phyloP scores from a whole-genome alignment of 2,329 filamentous ascomycete species.

The Neofusicoccum umdonicola region DNA sequence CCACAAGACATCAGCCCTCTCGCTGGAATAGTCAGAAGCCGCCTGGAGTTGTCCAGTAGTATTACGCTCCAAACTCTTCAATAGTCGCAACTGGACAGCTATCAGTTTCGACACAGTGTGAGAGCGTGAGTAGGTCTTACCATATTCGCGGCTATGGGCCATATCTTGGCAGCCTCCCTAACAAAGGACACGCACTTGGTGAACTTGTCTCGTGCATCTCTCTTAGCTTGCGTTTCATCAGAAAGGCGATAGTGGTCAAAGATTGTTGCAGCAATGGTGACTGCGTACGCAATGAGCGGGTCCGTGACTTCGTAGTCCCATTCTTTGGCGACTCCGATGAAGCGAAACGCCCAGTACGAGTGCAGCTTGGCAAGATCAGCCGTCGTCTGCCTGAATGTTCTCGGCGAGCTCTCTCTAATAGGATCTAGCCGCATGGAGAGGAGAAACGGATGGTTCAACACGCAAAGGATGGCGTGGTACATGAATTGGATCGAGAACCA shows the following conservation, averaged over 20 bases:
- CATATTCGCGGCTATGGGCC: conserved; percentile 47
- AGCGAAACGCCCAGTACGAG: conserved; percentile 54
- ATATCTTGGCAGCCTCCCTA: conserved; percentile 35
- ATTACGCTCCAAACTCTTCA: not conserved
- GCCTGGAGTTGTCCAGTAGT: not conserved
- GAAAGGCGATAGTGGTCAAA: conserved; percentile 55
- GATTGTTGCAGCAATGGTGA: conserved; percentile 54
- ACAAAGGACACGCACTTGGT: conserved; percentile 47
- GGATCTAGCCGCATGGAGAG: conserved; percentile 51
- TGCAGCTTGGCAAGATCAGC: conserved; percentile 52
- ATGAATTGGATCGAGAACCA: conserved; percentile 54
- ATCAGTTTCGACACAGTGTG: not conserved
- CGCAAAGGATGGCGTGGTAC: conserved; percentile 53
- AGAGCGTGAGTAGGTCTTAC: not conserved
- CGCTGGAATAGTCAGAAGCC: not conserved
- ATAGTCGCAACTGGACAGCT: not conserved
- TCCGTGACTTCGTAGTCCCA: conserved; percentile 48
- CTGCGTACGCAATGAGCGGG: conserved; percentile 50
- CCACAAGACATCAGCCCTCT: not conserved
- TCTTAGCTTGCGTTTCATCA: conserved; percentile 35
- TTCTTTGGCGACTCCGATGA: conserved; percentile 48
- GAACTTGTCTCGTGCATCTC: conserved; percentile 45
- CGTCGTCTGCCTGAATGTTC: conserved; percentile 42
- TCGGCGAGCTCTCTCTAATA: conserved; percentile 53
- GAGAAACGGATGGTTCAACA: conserved; percentile 55